Evolutionary conservation across 352 stramenopile species (phyloP).

Genomic region (Globisporangium cylindrosporum): DNA sequence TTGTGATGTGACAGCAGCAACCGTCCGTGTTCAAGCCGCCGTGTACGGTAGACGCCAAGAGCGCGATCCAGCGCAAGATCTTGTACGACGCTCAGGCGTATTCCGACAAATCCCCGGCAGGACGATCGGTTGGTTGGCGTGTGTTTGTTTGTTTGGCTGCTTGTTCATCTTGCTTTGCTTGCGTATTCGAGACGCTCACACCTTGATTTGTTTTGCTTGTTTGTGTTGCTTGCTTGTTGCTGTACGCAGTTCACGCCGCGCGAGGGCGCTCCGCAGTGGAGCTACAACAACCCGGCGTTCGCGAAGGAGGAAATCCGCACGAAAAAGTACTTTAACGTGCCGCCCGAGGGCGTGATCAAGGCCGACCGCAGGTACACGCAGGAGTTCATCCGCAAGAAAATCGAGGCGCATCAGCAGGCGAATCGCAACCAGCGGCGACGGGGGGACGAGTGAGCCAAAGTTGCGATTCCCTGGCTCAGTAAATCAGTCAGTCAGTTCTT

Average conservation of each 20-base stretch:
- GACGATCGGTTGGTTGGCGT: slow-evolving; percentile 36
- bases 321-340: slow-evolving; percentile 45
- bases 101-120: slow-evolving; percentile 27
- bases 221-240: slow-evolving; percentile 1
- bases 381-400: slow-evolving; percentile 58
- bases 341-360: slow-evolving; percentile 43
- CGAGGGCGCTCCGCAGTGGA: slow-evolving; percentile 39
- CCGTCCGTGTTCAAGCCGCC: slow-evolving; percentile 43
- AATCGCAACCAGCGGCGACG: slow-evolving; percentile 20
- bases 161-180: neutral
- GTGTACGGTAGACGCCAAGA: slow-evolving; percentile 49
- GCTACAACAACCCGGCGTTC: slow-evolving; percentile 41
- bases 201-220: slow-evolving; percentile 1
- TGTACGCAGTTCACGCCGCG: slow-evolving; percentile 14
- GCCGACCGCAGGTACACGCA: slow-evolving; percentile 63
- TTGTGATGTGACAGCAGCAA: slow-evolving; percentile 3
- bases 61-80: slow-evolving; percentile 48
- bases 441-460: neutral
- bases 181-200: neutral
- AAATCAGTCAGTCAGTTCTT: neutral
- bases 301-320: slow-evolving; percentile 45
- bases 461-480: neutral
- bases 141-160: neutral
- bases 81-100: slow-evolving; percentile 57
- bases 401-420: slow-evolving; percentile 41